Evolutionary conservation across 2,329 filamentous ascomycete species (phyloP).

Genomic region (Dactylellina leptospora): DNA sequence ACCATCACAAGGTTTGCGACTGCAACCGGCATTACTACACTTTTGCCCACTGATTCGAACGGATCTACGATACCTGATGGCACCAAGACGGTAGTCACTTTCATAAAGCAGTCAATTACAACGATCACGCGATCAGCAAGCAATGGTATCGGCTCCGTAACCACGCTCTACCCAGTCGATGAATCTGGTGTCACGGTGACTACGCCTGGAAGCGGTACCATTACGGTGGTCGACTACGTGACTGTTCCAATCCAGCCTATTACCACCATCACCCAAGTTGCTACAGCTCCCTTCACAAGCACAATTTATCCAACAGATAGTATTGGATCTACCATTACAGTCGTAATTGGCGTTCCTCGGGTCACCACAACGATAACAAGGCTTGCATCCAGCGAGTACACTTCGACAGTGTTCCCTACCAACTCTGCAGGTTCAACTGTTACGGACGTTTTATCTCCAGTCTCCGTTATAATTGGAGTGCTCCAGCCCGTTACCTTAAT

Average conservation of each 20-base stretch:
- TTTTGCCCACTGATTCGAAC: neutral
- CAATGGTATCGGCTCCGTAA: neutral
- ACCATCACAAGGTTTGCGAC: neutral
- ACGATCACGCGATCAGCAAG: neutral
- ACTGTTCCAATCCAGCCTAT: neutral
- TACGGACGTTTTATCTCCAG: too few species aligned
- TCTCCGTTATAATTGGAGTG: too few species aligned
- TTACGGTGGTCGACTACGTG: neutral
- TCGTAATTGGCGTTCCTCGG: neutral
- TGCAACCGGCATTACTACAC: neutral
- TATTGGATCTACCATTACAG: neutral
- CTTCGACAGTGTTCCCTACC: slow-evolving; percentile 5
- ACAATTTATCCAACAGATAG: slow-evolving; percentile 2
- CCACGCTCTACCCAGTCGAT: neutral
- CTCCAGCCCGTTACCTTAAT: too few species aligned
- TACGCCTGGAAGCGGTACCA: neutral
- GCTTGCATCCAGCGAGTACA: neutral
- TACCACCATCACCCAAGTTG: neutral
- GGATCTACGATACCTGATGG: neutral
- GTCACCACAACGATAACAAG: neutral
- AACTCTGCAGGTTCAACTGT: neutral
- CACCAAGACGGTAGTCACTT: neutral
- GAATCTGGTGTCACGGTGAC: neutral
- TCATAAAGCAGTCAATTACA: neutral
- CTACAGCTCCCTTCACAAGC: neutral